Evolutionary conservation across 768 basidiomycete genomes (phyloP).

Genomic region (Boletellus emodensis): DNA sequence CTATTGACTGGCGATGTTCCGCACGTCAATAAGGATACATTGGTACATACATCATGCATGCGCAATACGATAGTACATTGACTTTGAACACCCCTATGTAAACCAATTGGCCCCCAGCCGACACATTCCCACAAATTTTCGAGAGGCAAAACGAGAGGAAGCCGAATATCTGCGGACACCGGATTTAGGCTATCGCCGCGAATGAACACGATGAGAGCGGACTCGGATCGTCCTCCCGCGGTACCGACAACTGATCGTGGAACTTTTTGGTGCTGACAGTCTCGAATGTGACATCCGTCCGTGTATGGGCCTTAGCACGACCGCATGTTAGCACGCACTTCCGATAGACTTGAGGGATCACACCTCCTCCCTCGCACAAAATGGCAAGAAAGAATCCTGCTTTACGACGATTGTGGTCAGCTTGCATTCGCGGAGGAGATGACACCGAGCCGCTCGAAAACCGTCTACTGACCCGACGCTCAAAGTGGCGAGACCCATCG

Average conservation of each 20-base stretch:
- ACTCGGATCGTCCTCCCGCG: background rate
- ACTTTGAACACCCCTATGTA: background rate
- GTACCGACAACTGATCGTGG: slow-evolving; percentile 5
- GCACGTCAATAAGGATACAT: background rate
- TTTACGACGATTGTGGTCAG: slow-evolving; percentile 6
- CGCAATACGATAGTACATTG: background rate
- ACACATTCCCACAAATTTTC: too few relatives aligned
- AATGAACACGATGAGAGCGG: background rate
- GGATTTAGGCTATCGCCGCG: background rate
- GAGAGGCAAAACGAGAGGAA: background rate
- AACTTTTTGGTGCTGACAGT: slow-evolving; percentile 14
- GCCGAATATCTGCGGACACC: background rate
- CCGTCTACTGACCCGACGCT: slow-evolving; percentile 16
- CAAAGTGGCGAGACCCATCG: slow-evolving; percentile 18
- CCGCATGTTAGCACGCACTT: background rate
- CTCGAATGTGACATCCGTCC: slow-evolving; percentile 22
- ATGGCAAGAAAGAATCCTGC: slow-evolving; percentile 11
- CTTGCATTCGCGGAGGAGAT: background rate
- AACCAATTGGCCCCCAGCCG: background rate
- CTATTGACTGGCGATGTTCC: too few relatives aligned
- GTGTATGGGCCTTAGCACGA: slow-evolving; percentile 5
- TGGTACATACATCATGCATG: background rate
- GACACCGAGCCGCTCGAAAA: background rate
- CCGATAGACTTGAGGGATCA: background rate
- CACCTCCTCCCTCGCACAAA: slow-evolving; percentile 13